Evolutionary conservation across 2,329 filamentous ascomycete genomes (phyloP).

Genomic region (Aspergillus novofumigatus): DNA sequence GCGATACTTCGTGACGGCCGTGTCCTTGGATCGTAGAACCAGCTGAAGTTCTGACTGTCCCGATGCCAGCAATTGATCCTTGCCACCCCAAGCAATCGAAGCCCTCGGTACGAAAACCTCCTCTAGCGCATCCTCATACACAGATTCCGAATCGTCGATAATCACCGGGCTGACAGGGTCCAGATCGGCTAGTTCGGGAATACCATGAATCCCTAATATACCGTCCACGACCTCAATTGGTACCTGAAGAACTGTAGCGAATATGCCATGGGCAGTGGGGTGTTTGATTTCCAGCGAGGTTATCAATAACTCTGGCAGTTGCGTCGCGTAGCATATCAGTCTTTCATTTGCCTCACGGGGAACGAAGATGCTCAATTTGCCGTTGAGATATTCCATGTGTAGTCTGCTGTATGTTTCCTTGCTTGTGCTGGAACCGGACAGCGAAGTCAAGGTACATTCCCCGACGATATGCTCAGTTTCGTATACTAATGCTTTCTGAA

Average conservation of each 20-base stretch:
- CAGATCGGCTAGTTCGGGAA: neutral
- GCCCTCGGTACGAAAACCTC: too few relatives aligned
- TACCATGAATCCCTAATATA: neutral
- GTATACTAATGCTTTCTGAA: neutral
- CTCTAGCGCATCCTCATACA: too few relatives aligned
- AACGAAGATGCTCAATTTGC: neutral
- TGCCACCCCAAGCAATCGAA: too few relatives aligned
- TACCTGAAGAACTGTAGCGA: slow-evolving; percentile 1
- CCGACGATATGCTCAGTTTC: neutral
- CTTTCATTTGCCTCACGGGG: neutral
- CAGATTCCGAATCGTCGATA: too few relatives aligned
- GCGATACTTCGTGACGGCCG: too few relatives aligned
- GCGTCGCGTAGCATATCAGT: slow-evolving; percentile 3
- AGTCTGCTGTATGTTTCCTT: neutral
- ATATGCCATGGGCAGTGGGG: neutral
- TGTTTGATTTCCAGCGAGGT: neutral
- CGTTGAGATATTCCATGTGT: neutral
- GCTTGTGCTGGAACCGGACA: neutral
- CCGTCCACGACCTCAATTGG: neutral
- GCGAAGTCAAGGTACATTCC: neutral
- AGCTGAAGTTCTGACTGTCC: too few relatives aligned
- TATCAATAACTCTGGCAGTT: neutral
- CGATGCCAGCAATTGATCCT: too few relatives aligned
- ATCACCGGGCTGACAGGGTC: too few relatives aligned
- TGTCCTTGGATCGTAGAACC: too few relatives aligned